Evolutionary conservation across 805 yeast genomes (phyloP).

Genomic region (Scheffersomyces stipitis): DNA sequence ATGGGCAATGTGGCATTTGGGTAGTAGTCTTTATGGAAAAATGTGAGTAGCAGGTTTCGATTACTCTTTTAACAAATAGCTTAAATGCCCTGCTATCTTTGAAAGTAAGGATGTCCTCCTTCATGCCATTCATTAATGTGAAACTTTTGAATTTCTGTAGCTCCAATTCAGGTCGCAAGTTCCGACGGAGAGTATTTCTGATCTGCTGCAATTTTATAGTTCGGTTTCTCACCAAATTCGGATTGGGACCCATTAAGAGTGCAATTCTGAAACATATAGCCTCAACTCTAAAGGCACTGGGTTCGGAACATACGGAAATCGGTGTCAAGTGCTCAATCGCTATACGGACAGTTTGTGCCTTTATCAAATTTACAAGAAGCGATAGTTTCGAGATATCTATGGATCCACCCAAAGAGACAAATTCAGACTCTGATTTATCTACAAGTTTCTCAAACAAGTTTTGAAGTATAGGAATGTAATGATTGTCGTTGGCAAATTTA

Average conservation of each 20-base stretch:
- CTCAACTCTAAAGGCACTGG: neutral
- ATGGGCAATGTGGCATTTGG: neutral
- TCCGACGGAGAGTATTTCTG: neutral
- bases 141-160: neutral
- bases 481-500: neutral
- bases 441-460: neutral
- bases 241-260: slow-evolving; percentile 4
- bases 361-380: neutral
- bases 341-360: neutral
- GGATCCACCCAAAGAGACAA: neutral
- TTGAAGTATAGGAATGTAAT: neutral
- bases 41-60: neutral
- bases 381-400: neutral
- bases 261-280: slow-evolving; percentile 4
- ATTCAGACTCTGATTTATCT: neutral
- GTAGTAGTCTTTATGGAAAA: neutral
- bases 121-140: neutral
- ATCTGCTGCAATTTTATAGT: neutral
- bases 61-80: neutral
- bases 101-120: neutral
- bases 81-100: neutral
- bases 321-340: neutral
- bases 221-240: neutral
- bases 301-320: neutral
- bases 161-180: neutral